Evolutionary conservation across 148 eudicot genomes (phyloP).

Genomic region (Simmondsia chinensis): DNA sequence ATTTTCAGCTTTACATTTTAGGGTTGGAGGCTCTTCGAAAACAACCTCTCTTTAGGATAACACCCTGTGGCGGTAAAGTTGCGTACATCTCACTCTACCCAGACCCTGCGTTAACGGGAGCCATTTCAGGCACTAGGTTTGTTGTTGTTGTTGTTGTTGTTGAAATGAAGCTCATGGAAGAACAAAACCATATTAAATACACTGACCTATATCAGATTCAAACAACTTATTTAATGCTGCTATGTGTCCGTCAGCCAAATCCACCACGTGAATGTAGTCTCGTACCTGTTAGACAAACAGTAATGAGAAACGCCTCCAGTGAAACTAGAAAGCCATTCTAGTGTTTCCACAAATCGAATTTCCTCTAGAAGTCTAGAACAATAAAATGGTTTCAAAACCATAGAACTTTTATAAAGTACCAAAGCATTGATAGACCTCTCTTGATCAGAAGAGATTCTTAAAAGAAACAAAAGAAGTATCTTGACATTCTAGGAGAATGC

Average conservation of each 20-base stretch:
- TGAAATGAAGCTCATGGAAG: neutral
- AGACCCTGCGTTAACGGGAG: neutral
- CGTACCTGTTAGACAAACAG: slow-evolving; percentile 53
- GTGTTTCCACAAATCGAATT: too few species aligned
- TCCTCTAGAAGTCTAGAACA: too few species aligned
- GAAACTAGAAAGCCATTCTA: too few species aligned
- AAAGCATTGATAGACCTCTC: neutral
- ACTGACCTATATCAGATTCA: slow-evolving; percentile 60
- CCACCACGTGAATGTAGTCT: slow-evolving; percentile 95
- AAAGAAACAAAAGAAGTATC: neutral
- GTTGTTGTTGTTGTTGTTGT: too few species aligned
- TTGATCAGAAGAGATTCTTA: slow-evolving; percentile 1
- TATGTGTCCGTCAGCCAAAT: slow-evolving; percentile 95
- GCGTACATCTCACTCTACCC: too few species aligned
- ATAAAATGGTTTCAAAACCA: too few species aligned
- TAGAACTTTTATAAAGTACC: too few species aligned
- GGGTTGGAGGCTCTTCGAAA: too few species aligned
- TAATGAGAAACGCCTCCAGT: neutral
- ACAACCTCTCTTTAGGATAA: too few species aligned
- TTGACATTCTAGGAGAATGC: too few species aligned
- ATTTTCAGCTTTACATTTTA: too few species aligned
- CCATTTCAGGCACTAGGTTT: neutral
- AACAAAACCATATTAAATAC: neutral
- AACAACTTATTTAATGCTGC: slow-evolving; percentile 74
- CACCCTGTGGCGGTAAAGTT: too few species aligned